Conservation (phyloP, 1,284 basidiomycete species). For the Porodaedalea pini region DNA sequence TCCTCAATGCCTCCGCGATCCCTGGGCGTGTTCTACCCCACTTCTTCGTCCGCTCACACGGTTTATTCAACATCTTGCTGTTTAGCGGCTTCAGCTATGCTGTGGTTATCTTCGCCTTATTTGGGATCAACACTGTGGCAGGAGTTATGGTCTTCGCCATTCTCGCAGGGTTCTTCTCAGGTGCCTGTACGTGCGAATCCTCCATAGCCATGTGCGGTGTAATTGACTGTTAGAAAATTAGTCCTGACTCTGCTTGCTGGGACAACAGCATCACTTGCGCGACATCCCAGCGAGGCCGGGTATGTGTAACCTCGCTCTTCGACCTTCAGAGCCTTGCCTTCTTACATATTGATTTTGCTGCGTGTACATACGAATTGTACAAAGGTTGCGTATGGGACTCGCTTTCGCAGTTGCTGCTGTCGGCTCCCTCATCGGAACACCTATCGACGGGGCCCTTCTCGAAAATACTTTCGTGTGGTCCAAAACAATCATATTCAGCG, state of each 20-base stretch:
- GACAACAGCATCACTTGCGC: constrained; percentile 11
- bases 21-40: constrained; percentile 37
- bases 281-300: constrained; percentile 10
- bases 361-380: not conserved
- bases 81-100: constrained; percentile 8
- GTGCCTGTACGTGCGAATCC: constrained; percentile 20
- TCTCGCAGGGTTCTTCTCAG: constrained; percentile 24
- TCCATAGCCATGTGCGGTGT: not conserved
- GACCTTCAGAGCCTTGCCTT: not conserved
- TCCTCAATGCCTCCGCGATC: constrained; percentile 38
- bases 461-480: constrained; percentile 39
- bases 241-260: constrained; percentile 8
- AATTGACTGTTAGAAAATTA: not conserved
- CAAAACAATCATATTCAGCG: constrained; percentile 40
- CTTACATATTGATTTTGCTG: not conserved
- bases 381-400: constrained; percentile 34
- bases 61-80: constrained; percentile 4
- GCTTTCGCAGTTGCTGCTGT: constrained; percentile 26
- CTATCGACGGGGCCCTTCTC: constrained; percentile 44
- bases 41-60: constrained; percentile 10
- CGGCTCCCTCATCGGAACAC: constrained; percentile 33
- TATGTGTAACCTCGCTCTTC: too few relatives aligned
- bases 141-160: constrained; percentile 17
- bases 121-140: constrained; percentile 20
- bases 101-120: constrained; percentile 24